A percentile compares a stretch with the other conserved stretches of the same genome.
These are phyloP conservation scores for Starmerella gropengiesseri DNA, from an alignment of 805 yeast genomes.

Conservation along the genomic window DNA sequence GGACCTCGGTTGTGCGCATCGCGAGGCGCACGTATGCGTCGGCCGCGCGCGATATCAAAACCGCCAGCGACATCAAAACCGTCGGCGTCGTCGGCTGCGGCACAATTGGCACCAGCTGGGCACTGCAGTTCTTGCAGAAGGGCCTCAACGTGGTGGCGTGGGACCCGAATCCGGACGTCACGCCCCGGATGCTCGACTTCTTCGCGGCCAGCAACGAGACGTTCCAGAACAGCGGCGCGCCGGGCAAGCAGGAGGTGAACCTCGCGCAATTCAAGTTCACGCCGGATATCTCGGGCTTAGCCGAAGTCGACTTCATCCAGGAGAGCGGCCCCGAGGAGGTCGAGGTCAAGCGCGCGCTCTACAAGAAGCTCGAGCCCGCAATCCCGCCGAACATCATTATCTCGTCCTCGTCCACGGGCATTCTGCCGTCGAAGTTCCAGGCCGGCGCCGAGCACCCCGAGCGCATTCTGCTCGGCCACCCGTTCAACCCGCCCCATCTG, in stretches of 20 bases:
- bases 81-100: conserved; percentile 17
- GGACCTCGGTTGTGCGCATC: background rate
- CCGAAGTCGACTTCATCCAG: conserved; percentile 15
- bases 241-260: conserved; percentile 1
- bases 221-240: conserved; percentile 11
- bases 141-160: conserved; percentile 13
- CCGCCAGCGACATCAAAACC: conserved; percentile 7
- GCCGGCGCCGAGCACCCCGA: conserved; percentile 16
- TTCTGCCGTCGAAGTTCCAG: conserved; percentile 14
- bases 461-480: conserved; percentile 18
- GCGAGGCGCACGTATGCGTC: background rate
- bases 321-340: conserved; percentile 16
- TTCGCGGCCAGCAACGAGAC: conserved; percentile 9
- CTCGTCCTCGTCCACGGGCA: conserved; percentile 15
- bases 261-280: conserved; percentile 9
- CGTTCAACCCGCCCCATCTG: conserved; percentile 18
- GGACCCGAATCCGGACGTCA: conserved; percentile 11
- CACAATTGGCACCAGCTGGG: conserved; percentile 17
- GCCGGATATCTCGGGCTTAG: background rate
- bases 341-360: conserved; percentile 11
- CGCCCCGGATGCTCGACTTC: conserved; percentile 10
- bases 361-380: conserved; percentile 8
- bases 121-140: conserved; percentile 11
- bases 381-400: conserved; percentile 12
- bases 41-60: no score